A percentile compares a stretch with the other conserved stretches of the same genome.
Evolutionary conservation across 306 rosid genomes (phyloP).

Genomic region (Quercus dentata): DNA sequence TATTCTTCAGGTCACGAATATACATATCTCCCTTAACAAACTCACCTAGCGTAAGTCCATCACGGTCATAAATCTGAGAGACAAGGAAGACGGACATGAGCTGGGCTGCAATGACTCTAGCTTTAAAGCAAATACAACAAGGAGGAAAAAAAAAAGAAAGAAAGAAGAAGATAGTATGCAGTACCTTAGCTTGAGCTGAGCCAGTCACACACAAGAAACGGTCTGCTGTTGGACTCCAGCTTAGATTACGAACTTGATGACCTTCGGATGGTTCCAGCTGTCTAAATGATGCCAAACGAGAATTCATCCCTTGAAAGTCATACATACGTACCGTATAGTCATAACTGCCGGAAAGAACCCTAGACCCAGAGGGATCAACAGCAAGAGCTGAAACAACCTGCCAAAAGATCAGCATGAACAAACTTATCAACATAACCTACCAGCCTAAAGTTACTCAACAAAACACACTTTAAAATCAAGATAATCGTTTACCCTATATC

Average conservation of each 20-base stretch:
- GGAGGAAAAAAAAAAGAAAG: neutral
- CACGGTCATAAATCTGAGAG: slow-evolving; percentile 90
- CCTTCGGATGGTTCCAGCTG: slow-evolving; percentile 95
- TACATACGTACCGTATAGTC: slow-evolving; percentile 85
- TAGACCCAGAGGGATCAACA: slow-evolving; percentile 87
- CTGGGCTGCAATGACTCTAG: neutral
- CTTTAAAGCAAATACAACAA: neutral
- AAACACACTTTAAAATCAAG: neutral
- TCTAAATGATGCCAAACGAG: slow-evolving; percentile 82
- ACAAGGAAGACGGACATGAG: neutral
- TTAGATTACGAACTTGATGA: slow-evolving; percentile 85
- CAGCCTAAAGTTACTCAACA: neutral
- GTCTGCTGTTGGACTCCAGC: slow-evolving; percentile 94
- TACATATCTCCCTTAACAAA: slow-evolving; percentile 96
- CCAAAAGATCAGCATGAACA: slow-evolving; percentile 15
- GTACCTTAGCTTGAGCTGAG: slow-evolving; percentile 93
- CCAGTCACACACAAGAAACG: slow-evolving; percentile 93
- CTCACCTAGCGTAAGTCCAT: slow-evolving; percentile 93
- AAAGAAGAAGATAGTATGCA: neutral
- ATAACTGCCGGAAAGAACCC: slow-evolving; percentile 92
- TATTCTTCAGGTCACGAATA: slow-evolving; percentile 91
- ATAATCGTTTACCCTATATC: neutral
- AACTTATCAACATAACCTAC: neutral
- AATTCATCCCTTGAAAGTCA: slow-evolving; percentile 95
- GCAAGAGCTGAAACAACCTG: slow-evolving; percentile 95